Conservation (phyloP, 2,329 filamentous ascomycete genomes). For the Zymoseptoria tritici region DNA sequence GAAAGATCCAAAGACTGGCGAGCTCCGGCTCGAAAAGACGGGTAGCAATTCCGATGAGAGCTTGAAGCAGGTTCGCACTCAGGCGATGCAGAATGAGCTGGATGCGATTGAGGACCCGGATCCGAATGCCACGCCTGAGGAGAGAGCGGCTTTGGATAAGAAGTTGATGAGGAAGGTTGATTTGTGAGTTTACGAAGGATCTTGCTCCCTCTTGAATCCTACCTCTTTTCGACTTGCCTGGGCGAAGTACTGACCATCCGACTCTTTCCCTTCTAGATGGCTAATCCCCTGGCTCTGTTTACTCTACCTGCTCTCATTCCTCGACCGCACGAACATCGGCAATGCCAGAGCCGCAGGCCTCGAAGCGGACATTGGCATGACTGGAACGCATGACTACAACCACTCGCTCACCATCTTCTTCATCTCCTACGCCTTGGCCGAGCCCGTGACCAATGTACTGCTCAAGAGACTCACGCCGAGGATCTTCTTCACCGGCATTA, state of each 20-base stretch:
- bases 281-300: conserved; percentile 48
- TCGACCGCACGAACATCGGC: conserved; percentile 30
- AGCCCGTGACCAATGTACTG: conserved; percentile 69
- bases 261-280: conserved; percentile 15
- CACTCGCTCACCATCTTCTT: conserved; percentile 76
- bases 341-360: conserved; percentile 57
- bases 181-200: conserved; percentile 43
- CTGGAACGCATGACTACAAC: conserved; percentile 58
- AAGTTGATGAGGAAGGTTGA: conserved; percentile 46
- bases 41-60: conserved; percentile 2
- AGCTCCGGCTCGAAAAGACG: background rate
- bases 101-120: conserved; percentile 7
- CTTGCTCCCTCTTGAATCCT: conserved; percentile 45
- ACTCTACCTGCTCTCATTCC: conserved; percentile 45
- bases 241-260: background rate
- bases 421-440: conserved; percentile 73
- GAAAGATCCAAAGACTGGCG: background rate
- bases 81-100: background rate
- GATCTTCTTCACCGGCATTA: conserved; percentile 67
- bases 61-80: background rate
- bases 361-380: conserved; percentile 54
- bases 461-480: conserved; percentile 69
- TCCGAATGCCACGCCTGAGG: background rate
- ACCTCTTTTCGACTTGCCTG: conserved; percentile 57
- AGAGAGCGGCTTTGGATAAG: conserved; percentile 37